Evolutionary conservation across 2,329 filamentous ascomycete genomes (phyloP), one percentile per base, ranked within the genome.

Genomic region (Phyllosticta paracitricarpa): DNA sequence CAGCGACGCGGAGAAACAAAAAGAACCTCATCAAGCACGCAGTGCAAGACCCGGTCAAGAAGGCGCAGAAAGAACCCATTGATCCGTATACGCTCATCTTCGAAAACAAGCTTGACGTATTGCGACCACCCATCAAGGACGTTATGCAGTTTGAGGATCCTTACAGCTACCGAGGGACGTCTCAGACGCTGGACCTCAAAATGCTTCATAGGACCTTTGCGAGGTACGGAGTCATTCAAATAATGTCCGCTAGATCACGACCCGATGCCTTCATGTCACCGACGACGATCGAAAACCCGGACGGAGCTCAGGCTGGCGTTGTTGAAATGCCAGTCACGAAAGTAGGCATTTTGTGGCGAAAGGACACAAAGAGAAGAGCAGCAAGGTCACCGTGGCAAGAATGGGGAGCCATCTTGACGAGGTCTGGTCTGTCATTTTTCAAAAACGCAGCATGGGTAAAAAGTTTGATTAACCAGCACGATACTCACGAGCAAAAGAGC

Each of bases 261-360:
- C 94, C 94, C 0, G 93, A 97, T 72, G 94, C 94, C 1, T 99
- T 97, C 75, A 91, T 96, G 84, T 87, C 88, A 0, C 91, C 94
- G 65, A 87, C 89, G 67, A 92, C 89, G 12, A 86, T 89, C 52
- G 87, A 85, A 33, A 96, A 96, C 66, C 91, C 92, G 0, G 82
- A 89, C 26, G 91, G 94, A 64, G 89, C 91, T 0, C 89, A 94
- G 65, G 90, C 91, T 2, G 94, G 94, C 12, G 88, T 99, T 62
- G 93, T 99, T 10, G 93, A 97, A 73, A 96, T 99, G 71, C 96
- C 96, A 68, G 89, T 97, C 54, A 96, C 93, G 54, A 99, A 97
- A 73, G 92, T 99, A 57, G 94, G 94, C 3, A 78, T 96, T 1
- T 73, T 99, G 33, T 99, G 94, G 94, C 86, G 94, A 54, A 99